Conservation (phyloP, 371 early-diverging fungal species). For the Mucor lusitanicus region DNA sequence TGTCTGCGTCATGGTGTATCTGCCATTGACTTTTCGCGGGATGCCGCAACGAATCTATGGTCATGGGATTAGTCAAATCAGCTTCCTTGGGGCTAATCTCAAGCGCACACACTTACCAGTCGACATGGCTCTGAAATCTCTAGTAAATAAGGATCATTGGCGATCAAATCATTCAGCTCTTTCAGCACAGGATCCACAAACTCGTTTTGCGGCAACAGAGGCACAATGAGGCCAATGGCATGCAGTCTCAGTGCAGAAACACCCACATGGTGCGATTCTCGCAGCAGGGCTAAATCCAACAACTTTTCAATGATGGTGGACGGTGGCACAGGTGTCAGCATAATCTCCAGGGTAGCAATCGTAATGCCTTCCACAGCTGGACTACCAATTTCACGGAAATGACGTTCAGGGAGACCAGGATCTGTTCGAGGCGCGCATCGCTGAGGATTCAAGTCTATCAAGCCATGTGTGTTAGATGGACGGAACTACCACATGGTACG, state of each 20-base stretch:
- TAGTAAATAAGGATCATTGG: slow-evolving; percentile 41
- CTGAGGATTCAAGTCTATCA: slow-evolving; percentile 52
- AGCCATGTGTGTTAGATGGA: too few species aligned
- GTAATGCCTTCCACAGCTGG: slow-evolving; percentile 69
- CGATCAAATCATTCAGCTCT: slow-evolving; percentile 46
- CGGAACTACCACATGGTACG: too few species aligned
- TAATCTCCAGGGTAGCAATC: slow-evolving; percentile 69
- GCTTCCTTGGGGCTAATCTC: too few species aligned
- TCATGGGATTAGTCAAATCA: too few species aligned
- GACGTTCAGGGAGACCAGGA: slow-evolving; percentile 68
- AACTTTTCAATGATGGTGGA: slow-evolving; percentile 42
- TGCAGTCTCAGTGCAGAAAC: slow-evolving; percentile 48
- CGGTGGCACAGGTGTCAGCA: slow-evolving; percentile 56
- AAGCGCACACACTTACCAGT: slow-evolving; percentile 36
- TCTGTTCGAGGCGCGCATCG: slow-evolving; percentile 58
- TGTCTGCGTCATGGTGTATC: slow-evolving; percentile 37
- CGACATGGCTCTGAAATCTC: slow-evolving; percentile 55
- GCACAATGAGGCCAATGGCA: slow-evolving; percentile 48
- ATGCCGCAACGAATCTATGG: slow-evolving; percentile 56
- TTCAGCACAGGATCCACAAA: slow-evolving; percentile 48
- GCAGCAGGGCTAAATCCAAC: slow-evolving; percentile 47
- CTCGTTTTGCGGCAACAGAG: slow-evolving; percentile 43
- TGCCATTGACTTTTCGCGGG: slow-evolving; percentile 41
- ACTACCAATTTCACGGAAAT: slow-evolving; percentile 79
- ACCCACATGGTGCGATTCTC: slow-evolving; percentile 48